Base-by-base conservation (phyloP, 345 rosid species). In the Pelargonium nanum region DNA sequence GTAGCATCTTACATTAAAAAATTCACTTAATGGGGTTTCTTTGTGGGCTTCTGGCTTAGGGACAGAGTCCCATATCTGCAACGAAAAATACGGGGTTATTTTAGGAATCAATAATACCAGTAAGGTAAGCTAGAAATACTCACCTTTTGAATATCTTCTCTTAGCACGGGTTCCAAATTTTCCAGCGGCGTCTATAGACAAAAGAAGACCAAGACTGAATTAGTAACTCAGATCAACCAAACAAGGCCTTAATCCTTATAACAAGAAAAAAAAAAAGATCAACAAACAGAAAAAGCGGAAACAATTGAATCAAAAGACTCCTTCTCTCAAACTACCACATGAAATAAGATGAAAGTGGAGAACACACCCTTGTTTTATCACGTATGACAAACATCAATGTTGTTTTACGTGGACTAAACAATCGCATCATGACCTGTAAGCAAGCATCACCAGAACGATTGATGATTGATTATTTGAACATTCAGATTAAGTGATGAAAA, bases 141-240 rank as follows among this genome's bases (percentile, higher is more conserved):
- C 58, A 86, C 97, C 97, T 93, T 93, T 70, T 93, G 96, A 78
- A 93, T 85, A 73, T 93, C 99, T 83, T 87, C 99, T 75, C 95
- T 83, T 61, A 93, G 75, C 26, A 90, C 83, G 63, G 99, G 99
- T 66, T 93, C 99, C 64, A 93, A 72, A 76, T 88, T 86, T 79
- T 89, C 96, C 67, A 93, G 60, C 15, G 99, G 99, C 5, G 99
- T 93, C 99, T 93, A 83, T 60, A 65, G 68, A 69, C 52, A 56
- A 60, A 65, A 23, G 21, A 70, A 74, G 40, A 57, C 59, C 40
- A 73, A 66, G 58, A 53, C 26, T 7, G 2, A 44, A 59, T 45
- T 22, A 65, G 60, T 54, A 70, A 24, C 63, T 57, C 34, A 40
- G 48, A 40, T 0, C 24, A 40, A 22, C 62, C 24, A 56, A 26